Evolutionary conservation across 208 protist species (phyloP).

Genomic region (Trypanosoma caninum): DNA sequence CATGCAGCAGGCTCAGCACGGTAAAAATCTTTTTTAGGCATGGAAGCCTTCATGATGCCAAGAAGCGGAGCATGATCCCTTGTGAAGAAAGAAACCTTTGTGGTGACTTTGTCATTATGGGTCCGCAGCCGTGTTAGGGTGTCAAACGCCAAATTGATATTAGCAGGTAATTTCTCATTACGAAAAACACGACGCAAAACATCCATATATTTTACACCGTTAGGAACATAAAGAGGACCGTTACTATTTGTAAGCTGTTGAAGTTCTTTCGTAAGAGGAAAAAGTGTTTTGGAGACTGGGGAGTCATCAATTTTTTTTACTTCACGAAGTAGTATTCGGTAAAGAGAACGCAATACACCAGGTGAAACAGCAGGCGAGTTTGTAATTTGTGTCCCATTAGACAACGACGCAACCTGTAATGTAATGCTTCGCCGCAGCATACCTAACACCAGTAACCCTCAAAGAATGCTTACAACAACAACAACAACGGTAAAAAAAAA

Average conservation of each 20-base stretch:
- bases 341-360: slow-evolving; percentile 62
- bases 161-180: slow-evolving; percentile 27
- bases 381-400: slow-evolving; percentile 10
- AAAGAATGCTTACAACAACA: slow-evolving; percentile 1
- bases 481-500: slow-evolving; percentile 18
- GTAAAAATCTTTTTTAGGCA: slow-evolving; percentile 32
- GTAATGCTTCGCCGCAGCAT: slow-evolving; percentile 14
- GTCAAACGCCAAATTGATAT: slow-evolving; percentile 65
- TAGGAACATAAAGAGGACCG: slow-evolving; percentile 53
- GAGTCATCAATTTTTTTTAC: slow-evolving; percentile 51
- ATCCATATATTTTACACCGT: slow-evolving; percentile 42
- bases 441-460: slow-evolving; percentile 10
- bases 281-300: slow-evolving; percentile 67
- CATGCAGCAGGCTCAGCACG: slow-evolving; percentile 37
- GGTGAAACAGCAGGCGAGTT: slow-evolving; percentile 54
- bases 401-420: background rate
- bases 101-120: slow-evolving; percentile 62
- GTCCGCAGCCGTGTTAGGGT: slow-evolving; percentile 65
- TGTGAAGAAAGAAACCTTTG: slow-evolving; percentile 40
- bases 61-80: slow-evolving; percentile 49
- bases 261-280: slow-evolving; percentile 61
- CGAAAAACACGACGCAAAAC: slow-evolving; percentile 58
- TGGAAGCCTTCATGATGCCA: slow-evolving; percentile 24
- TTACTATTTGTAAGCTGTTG: slow-evolving; percentile 45
- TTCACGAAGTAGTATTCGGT: slow-evolving; percentile 65